Base-by-base conservation (phyloP, 164 flowering plant species). In the Chimonanthus salicifolius region DNA sequence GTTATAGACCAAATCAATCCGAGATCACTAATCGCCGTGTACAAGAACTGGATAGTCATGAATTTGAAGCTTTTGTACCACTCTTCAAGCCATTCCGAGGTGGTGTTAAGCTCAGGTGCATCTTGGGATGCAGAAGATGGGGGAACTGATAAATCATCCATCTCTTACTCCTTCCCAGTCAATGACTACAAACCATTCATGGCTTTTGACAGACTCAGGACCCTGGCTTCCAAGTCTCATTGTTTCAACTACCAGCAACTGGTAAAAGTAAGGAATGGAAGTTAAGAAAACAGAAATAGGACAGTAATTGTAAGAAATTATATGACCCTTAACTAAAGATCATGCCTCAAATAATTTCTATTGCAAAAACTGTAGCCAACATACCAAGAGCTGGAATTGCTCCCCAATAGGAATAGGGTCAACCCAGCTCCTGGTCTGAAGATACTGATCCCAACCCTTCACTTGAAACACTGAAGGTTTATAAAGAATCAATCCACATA, bases 81-180 rank as follows among this genome's bases (percentile, higher is more conserved):
- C 67, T 91, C 97, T 75, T 92, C 95, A n/a, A 94, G 88, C 97
- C 97, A 91, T 74, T 94, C 95, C 47, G 87, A 85, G 64, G 83
- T 33, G 33, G 33, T 73, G 74, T 84, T 78, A 20, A 83, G 85
- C 65, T 84, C 90, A 72, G 78, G 85, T n/a, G 21, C 64, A 50
- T 84, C 87, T 50, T 18, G 76, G 47, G 79, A 75, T 5, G 86
- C 85, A 20, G 89, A 84, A 78, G 45, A 71, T 7, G 71, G 74
- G 60, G 83, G 72, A 71, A 74, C 43, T 15, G 82, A 68, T 51
- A 70, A 69, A 50, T 89, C 92, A 16, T 89, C 89, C 3, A 7
- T 83, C 83, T 71, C 47, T 72, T 10, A 92, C 78, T 65, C 75
- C 80, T 50, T 84, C 73, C 99, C 99, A 94, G 67, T 88, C 89